These are phyloP conservation scores for Ceratocystis variospora DNA, from an alignment of 2,329 filamentous ascomycete genomes.

Conservation along the genomic window DNA sequence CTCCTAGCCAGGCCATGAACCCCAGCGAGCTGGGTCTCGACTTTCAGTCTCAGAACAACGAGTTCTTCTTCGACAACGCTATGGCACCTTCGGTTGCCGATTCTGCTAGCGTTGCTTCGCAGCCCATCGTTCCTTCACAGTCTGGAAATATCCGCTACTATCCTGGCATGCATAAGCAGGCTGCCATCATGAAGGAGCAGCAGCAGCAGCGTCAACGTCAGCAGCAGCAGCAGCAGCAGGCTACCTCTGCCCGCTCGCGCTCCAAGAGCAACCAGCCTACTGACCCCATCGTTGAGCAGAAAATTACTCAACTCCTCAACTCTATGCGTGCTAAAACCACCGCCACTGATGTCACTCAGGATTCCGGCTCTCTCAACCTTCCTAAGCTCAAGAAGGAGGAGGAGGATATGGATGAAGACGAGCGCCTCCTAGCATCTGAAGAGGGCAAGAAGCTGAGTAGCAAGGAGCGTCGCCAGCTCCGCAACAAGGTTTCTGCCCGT, in stretches of 20 bases:
- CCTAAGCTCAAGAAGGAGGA: constrained; percentile 78
- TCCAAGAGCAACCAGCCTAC: constrained; percentile 39
- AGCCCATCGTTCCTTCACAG: constrained; percentile 37
- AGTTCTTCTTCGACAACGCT: constrained; percentile 48
- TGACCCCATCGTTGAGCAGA: constrained; percentile 72
- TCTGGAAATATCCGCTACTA: constrained; percentile 56
- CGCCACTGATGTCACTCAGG: constrained; percentile 32
- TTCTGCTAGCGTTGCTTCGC: constrained; percentile 32
- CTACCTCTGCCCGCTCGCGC: constrained; percentile 32
- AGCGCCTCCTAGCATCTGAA: constrained; percentile 83
- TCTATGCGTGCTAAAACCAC: constrained; percentile 66
- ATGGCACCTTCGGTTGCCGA: constrained; percentile 29
- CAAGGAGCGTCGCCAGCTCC: constrained; percentile 91
- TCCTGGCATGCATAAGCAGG: constrained; percentile 87
- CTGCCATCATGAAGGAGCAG: constrained; percentile 60
- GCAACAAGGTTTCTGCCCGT: constrained; percentile 96
- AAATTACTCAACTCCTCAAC: constrained; percentile 82
- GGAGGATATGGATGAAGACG: constrained; percentile 97
- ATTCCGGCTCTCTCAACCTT: constrained; percentile 41
- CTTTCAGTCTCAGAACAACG: constrained; percentile 35
- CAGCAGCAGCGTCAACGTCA: constrained; percentile 57
- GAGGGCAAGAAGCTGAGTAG: constrained; percentile 98
- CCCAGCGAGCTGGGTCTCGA: constrained; percentile 54
- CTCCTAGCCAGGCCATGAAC: constrained; percentile 48
- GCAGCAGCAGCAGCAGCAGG: constrained; percentile 41